These are phyloP conservation scores for Hamamelis virginiana DNA, from an alignment of 164 flowering plant genomes.

Conservation along the genomic window DNA sequence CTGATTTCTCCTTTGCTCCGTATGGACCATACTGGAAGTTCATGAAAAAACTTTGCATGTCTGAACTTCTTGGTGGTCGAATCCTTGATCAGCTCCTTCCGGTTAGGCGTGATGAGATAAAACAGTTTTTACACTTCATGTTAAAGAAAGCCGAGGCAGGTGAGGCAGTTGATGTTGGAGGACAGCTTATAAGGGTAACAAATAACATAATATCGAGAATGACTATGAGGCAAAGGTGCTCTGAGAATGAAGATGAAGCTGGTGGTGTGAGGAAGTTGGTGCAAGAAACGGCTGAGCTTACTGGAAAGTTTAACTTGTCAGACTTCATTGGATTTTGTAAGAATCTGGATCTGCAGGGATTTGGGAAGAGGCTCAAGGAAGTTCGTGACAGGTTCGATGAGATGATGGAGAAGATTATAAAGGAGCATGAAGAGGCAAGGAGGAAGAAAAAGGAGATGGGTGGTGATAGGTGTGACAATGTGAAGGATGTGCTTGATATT, in stretches of 20 bases:
- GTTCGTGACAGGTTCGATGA: background rate
- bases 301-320: slow-evolving; percentile 7
- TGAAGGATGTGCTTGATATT: slow-evolving; percentile 22
- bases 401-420: slow-evolving; percentile 14
- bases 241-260: slow-evolving; percentile 6
- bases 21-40: slow-evolving; percentile 13
- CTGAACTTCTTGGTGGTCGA: slow-evolving; percentile 6
- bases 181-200: slow-evolving; percentile 6
- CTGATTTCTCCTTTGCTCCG: slow-evolving; percentile 10
- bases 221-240: slow-evolving; percentile 11
- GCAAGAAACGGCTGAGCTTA: slow-evolving; percentile 1
- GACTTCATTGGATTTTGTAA: slow-evolving; percentile 1
- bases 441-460: background rate
- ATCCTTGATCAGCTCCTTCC: background rate
- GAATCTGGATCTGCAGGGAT: too few species aligned
- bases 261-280: background rate
- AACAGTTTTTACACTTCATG: background rate
- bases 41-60: slow-evolving; percentile 10
- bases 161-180: slow-evolving; percentile 7
- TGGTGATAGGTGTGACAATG: background rate
- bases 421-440: slow-evolving; percentile 15
- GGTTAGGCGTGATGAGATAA: slow-evolving; percentile 2
- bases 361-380: background rate
- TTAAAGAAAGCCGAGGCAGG: background rate
- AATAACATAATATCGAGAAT: slow-evolving; percentile 6